These are phyloP conservation scores for Allium cepa DNA, from an alignment of 106 monocot genomes.

Conservation along the genomic window DNA sequence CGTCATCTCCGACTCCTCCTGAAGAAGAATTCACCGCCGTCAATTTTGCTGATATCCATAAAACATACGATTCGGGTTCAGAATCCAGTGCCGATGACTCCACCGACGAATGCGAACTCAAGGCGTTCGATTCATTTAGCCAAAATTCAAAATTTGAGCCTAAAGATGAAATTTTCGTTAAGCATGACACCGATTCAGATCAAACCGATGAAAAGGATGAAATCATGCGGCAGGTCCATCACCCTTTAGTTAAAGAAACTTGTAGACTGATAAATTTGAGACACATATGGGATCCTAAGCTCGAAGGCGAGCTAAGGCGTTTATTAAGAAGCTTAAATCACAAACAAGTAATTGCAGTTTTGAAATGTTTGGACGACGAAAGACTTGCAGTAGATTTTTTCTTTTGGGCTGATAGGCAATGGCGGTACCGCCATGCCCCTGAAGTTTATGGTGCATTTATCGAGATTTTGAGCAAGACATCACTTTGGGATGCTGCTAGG, in stretches of 20 bases:
- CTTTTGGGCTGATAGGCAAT: slow-evolving; percentile 87
- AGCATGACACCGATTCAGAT: slow-evolving; percentile 15
- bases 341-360: slow-evolving; percentile 48
- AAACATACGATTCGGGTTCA: not conserved
- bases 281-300: slow-evolving; percentile 54
- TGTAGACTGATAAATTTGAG: slow-evolving; percentile 58
- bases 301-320: slow-evolving; percentile 54
- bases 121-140: not conserved
- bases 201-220: not conserved
- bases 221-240: slow-evolving; percentile 6
- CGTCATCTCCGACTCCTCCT: not conserved
- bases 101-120: slow-evolving; percentile 1
- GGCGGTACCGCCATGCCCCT: slow-evolving; percentile 78
- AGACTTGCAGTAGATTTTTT: slow-evolving; percentile 71
- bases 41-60: not conserved
- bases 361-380: slow-evolving; percentile 48
- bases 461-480: slow-evolving; percentile 66
- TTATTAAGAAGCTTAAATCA: slow-evolving; percentile 50
- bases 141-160: not conserved
- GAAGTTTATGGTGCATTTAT: slow-evolving; percentile 70
- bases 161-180: slow-evolving; percentile 15
- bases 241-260: slow-evolving; percentile 66
- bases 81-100: not conserved
- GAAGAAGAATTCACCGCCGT: not conserved
- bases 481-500: slow-evolving; percentile 47